These are phyloP conservation scores for Phytopythium kandeliae DNA, from an alignment of 352 stramenopile species.

Conservation along the genomic window DNA sequence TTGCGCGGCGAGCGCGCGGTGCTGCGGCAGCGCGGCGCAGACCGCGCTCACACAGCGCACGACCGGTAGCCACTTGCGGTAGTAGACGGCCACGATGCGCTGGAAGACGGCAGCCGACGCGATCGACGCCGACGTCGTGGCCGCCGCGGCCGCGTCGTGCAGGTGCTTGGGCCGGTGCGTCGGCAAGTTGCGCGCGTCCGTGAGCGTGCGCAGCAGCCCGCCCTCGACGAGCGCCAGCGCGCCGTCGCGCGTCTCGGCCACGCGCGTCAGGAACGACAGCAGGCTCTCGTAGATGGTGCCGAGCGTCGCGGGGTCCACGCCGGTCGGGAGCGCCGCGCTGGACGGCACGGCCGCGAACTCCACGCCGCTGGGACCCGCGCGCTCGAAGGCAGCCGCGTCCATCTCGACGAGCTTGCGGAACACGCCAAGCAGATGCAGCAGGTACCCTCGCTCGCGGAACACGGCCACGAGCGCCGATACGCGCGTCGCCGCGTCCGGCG, in stretches of 20 bases:
- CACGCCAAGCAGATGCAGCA: slow-evolving; percentile 77
- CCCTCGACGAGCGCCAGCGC: slow-evolving; percentile 66
- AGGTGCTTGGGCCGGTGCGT: slow-evolving; percentile 63
- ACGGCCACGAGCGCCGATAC: slow-evolving; percentile 40
- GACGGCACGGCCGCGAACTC: slow-evolving; percentile 31
- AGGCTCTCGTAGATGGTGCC: slow-evolving; percentile 82
- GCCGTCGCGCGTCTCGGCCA: slow-evolving; percentile 56
- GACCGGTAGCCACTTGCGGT: slow-evolving; percentile 73
- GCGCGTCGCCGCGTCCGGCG: not conserved
- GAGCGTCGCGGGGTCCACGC: slow-evolving; percentile 61
- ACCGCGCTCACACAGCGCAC: slow-evolving; percentile 55
- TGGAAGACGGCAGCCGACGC: slow-evolving; percentile 45
- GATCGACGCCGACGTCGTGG: slow-evolving; percentile 19
- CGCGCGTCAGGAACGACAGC: slow-evolving; percentile 67
- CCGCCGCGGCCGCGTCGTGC: slow-evolving; percentile 21
- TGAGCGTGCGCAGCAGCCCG: slow-evolving; percentile 59
- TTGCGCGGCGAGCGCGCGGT: slow-evolving; percentile 53
- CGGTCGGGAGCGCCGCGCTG: slow-evolving; percentile 26
- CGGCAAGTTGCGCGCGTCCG: slow-evolving; percentile 54
- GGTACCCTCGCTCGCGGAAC: slow-evolving; percentile 69
- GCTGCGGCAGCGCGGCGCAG: slow-evolving; percentile 61
- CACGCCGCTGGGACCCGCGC: slow-evolving; percentile 14
- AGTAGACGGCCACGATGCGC: slow-evolving; percentile 56
- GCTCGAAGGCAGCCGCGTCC: slow-evolving; percentile 48
- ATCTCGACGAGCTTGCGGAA: slow-evolving; percentile 72